A percentile compares a stretch with the other conserved stretches of the same genome.
phyloP scores from a whole-genome alignment of 345 rosid species.

The Brassica nigra region DNA sequence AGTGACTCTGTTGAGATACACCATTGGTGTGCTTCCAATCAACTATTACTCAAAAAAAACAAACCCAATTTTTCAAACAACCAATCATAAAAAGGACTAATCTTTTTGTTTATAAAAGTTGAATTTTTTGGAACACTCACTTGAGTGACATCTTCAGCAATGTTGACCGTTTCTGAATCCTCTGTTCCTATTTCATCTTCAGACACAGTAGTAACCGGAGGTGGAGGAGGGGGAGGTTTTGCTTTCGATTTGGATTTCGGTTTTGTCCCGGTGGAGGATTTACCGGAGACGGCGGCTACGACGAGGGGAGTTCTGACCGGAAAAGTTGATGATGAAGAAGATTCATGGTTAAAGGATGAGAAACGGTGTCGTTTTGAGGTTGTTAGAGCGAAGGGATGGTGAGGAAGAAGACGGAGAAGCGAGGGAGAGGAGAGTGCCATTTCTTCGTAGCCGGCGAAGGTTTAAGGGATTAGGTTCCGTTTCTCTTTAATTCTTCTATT shows the following conservation, averaged over 20 bases:
- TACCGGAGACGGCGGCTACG: slow-evolving; percentile 36
- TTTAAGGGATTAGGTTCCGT: slow-evolving; percentile 43
- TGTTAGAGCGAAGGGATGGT: slow-evolving; percentile 5
- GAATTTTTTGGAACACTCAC: slow-evolving; percentile 32
- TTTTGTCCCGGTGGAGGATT: slow-evolving; percentile 29
- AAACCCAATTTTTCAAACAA: neutral
- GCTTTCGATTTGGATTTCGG: slow-evolving; percentile 32
- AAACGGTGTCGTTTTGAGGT: slow-evolving; percentile 32
- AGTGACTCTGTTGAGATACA: slow-evolving; percentile 84
- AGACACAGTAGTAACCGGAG: slow-evolving; percentile 26
- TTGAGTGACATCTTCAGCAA: slow-evolving; percentile 82
- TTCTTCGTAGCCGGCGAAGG: slow-evolving; percentile 35
- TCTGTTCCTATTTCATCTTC: slow-evolving; percentile 13
- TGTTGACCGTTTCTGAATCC: slow-evolving; percentile 52
- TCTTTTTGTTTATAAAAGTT: neutral
- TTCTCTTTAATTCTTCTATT: neutral
- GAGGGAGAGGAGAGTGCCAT: slow-evolving; percentile 55
- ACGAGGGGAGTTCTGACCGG: slow-evolving; percentile 7
- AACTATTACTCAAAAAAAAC: slow-evolving; percentile 49
- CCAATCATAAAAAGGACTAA: neutral
- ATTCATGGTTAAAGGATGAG: slow-evolving; percentile 9
- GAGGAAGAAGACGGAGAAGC: slow-evolving; percentile 47
- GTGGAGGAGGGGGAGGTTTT: slow-evolving; percentile 37
- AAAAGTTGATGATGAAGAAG: neutral
- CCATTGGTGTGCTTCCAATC: slow-evolving; percentile 91